These are phyloP conservation scores for Jackrogersella multiformis DNA, from an alignment of 495 filamentous ascomycete genomes.

Conservation along the genomic window DNA sequence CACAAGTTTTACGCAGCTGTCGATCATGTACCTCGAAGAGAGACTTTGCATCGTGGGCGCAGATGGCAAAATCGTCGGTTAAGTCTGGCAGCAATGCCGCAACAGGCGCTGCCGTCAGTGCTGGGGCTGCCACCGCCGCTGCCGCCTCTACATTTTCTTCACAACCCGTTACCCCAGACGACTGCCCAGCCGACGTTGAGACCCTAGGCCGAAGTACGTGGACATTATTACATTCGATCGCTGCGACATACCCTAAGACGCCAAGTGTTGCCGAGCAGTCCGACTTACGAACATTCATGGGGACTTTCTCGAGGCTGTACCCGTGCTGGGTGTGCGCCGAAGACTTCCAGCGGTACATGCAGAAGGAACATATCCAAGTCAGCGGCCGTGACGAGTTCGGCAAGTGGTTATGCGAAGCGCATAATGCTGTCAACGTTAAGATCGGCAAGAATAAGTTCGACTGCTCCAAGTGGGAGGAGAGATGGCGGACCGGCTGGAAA, in stretches of 20 bases:
- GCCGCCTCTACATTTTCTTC: conserved; percentile 43
- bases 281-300: conserved; percentile 81
- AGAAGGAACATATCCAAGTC: conserved; percentile 73
- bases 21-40: conserved; percentile 83
- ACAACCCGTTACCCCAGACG: conserved; percentile 47
- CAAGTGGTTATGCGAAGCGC: conserved; percentile 94
- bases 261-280: conserved; percentile 73
- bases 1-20: conserved; percentile 65
- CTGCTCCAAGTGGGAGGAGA: conserved; percentile 89
- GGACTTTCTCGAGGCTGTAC: conserved; percentile 82
- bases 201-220: conserved; percentile 84
- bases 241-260: conserved; percentile 79
- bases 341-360: conserved; percentile 88
- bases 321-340: conserved; percentile 96
- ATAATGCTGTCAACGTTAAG: conserved; percentile 97
- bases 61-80: conserved; percentile 72
- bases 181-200: conserved; percentile 86
- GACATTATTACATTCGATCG: conserved; percentile 92
- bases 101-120: conserved; percentile 42
- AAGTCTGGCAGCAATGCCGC: conserved; percentile 49
- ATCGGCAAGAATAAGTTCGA: conserved; percentile 92
- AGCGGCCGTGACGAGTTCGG: conserved; percentile 79
- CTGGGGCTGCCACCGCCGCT: conserved; percentile 37
- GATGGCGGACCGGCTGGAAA: conserved; percentile 93
- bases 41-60: conserved; percentile 66